Percentiles rank a stretch among this genome's conserved stretches.
These are phyloP conservation scores for Trypanosoma platydactyli DNA, from an alignment of 208 protist genomes.

Conservation along the genomic window DNA sequence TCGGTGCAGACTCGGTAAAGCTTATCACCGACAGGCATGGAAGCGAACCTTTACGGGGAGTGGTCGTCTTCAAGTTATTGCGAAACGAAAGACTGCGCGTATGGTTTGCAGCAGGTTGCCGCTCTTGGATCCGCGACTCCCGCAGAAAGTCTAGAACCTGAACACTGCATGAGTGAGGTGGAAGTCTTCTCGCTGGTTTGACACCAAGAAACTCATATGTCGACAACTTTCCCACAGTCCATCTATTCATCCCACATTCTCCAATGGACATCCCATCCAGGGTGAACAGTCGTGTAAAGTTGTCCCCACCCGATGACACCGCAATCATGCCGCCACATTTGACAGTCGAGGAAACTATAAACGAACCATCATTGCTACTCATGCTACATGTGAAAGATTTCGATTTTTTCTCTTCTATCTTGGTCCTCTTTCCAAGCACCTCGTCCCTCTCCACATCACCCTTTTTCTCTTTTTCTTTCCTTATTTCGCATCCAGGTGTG, in stretches of 20 bases:
- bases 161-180: constrained; percentile 7
- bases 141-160: constrained; percentile 22
- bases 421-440: not conserved
- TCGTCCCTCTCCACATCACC: not conserved
- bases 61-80: not conserved
- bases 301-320: constrained; percentile 55
- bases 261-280: constrained; percentile 63
- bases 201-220: constrained; percentile 66
- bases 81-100: not conserved
- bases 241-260: constrained; percentile 74
- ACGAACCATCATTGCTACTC: not conserved
- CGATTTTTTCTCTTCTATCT: not conserved
- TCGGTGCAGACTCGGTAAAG: not conserved
- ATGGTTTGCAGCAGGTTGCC: not conserved
- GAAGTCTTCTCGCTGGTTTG: constrained; percentile 28
- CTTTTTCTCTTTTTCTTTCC: not conserved
- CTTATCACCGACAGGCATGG: not conserved
- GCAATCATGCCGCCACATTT: constrained; percentile 38
- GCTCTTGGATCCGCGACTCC: not conserved
- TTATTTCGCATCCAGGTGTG: not conserved
- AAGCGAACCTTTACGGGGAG: not conserved
- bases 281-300: constrained; percentile 72
- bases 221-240: constrained; percentile 31
- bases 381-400: not conserved
- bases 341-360: not conserved